A percentile compares a stretch with the other conserved stretches of the same genome.
Conservation (phyloP, 108 stramenopile species). For the Cylindrotheca fusiformis region DNA sequence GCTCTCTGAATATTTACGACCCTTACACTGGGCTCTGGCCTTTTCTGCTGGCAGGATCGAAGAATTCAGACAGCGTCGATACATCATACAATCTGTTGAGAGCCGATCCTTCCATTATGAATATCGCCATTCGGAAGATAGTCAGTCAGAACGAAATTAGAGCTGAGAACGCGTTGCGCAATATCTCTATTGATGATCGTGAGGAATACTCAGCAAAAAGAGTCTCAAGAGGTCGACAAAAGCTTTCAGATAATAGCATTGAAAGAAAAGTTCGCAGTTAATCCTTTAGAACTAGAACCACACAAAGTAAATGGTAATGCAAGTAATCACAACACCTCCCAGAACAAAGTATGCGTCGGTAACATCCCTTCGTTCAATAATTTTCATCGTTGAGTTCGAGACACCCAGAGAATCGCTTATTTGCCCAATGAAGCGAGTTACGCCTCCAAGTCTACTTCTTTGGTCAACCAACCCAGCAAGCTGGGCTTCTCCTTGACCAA, state of each 20-base stretch:
- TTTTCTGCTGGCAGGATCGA: constrained; percentile 19
- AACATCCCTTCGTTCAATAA: constrained; percentile 83
- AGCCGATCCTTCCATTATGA: constrained; percentile 28
- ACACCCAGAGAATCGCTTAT: constrained; percentile 74
- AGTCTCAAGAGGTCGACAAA: too few species aligned
- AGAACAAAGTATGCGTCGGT: constrained; percentile 89
- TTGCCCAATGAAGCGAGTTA: constrained; percentile 61
- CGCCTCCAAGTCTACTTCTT: constrained; percentile 60
- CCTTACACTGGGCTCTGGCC: constrained; percentile 32
- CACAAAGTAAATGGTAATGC: constrained; percentile 75
- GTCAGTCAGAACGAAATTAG: background rate
- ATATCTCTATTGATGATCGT: background rate
- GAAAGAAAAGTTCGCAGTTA: too few species aligned
- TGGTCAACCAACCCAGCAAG: constrained; percentile 59
- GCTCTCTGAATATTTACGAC: constrained; percentile 22
- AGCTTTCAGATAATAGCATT: too few species aligned
- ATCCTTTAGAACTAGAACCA: constrained; percentile 41
- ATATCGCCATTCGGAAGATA: background rate
- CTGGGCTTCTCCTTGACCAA: constrained; percentile 61
- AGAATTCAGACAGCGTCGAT: constrained; percentile 10
- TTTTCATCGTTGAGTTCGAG: constrained; percentile 78
- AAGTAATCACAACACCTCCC: constrained; percentile 71
- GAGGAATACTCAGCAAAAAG: too few species aligned
- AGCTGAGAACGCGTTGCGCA: background rate
- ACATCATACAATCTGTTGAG: constrained; percentile 19